These are phyloP conservation scores for Recurvomyces mirabilis DNA, from an alignment of 495 filamentous ascomycete genomes.

Conservation along the genomic window DNA sequence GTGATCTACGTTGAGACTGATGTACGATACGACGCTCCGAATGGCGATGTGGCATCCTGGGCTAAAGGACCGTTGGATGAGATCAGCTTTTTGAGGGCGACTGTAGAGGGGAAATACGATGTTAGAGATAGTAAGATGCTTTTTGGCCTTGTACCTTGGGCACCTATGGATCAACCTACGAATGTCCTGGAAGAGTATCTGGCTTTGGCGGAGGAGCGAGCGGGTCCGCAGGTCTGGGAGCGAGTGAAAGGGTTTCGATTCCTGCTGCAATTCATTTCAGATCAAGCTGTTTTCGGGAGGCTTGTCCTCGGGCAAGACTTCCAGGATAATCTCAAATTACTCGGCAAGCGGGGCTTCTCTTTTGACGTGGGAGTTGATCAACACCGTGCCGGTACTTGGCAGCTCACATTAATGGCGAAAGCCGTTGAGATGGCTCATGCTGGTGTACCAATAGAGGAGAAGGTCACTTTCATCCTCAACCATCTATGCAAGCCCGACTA, in stretches of 20 bases:
- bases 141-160: slow-evolving; percentile 66
- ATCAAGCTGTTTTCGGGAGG: slow-evolving; percentile 33
- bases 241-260: slow-evolving; percentile 62
- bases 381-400: slow-evolving; percentile 52
- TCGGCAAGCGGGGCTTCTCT: slow-evolving; percentile 43
- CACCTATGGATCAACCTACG: slow-evolving; percentile 54
- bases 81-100: slow-evolving; percentile 52
- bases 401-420: slow-evolving; percentile 59
- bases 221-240: slow-evolving; percentile 33
- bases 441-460: slow-evolving; percentile 43
- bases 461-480: slow-evolving; percentile 59
- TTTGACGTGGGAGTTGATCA: slow-evolving; percentile 82
- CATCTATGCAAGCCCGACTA: slow-evolving; percentile 84
- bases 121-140: slow-evolving; percentile 41
- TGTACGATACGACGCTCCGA: slow-evolving; percentile 32
- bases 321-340: slow-evolving; percentile 55
- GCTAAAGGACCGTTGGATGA: slow-evolving; percentile 55
- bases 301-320: slow-evolving; percentile 48
- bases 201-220: slow-evolving; percentile 28
- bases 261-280: slow-evolving; percentile 63
- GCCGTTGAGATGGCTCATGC: slow-evolving; percentile 58
- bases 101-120: slow-evolving; percentile 46
- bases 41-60: slow-evolving; percentile 35
- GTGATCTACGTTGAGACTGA: slow-evolving; percentile 79
- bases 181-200: slow-evolving; percentile 24